A percentile compares a stretch with the other conserved stretches of the same genome.
Conservation (phyloP, 2,329 filamentous ascomycete species). For the Chalara sp. region DNA sequence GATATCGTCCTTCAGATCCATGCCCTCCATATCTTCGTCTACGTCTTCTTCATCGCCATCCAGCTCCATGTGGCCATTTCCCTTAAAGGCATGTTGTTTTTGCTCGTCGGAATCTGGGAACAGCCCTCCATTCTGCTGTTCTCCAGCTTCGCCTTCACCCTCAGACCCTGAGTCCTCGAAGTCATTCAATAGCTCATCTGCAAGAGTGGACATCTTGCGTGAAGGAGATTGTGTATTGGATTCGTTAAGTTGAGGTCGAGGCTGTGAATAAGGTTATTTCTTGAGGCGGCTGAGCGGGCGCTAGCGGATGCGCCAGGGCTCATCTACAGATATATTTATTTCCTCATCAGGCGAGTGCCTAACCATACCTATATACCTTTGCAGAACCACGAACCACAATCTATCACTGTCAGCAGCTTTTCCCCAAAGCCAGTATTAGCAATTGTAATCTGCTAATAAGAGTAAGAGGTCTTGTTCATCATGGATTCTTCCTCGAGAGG, state of each 20-base stretch:
- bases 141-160: constrained; percentile 40
- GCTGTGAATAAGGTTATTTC: neutral
- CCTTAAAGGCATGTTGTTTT: constrained; percentile 23
- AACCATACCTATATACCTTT: no score
- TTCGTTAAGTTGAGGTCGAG: neutral
- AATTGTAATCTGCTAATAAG: no score
- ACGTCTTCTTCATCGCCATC: constrained; percentile 55
- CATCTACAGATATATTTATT: no score
- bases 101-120: constrained; percentile 36
- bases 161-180: constrained; percentile 84
- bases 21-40: constrained; percentile 49
- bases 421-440: no score
- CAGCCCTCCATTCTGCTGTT: constrained; percentile 43
- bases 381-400: no score
- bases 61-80: constrained; percentile 45
- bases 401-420: no score
- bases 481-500: constrained; percentile 84
- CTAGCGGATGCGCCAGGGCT: neutral
- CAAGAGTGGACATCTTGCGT: constrained; percentile 72
- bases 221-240: neutral
- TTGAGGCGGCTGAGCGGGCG: neutral
- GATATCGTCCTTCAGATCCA: constrained; percentile 38
- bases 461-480: constrained; percentile 17
- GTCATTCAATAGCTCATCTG: constrained; percentile 87
- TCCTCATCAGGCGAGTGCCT: no score